These are phyloP conservation scores for Hypoxylon rubiginosum DNA, from an alignment of 2,329 filamentous ascomycete species.

Conservation along the genomic window DNA sequence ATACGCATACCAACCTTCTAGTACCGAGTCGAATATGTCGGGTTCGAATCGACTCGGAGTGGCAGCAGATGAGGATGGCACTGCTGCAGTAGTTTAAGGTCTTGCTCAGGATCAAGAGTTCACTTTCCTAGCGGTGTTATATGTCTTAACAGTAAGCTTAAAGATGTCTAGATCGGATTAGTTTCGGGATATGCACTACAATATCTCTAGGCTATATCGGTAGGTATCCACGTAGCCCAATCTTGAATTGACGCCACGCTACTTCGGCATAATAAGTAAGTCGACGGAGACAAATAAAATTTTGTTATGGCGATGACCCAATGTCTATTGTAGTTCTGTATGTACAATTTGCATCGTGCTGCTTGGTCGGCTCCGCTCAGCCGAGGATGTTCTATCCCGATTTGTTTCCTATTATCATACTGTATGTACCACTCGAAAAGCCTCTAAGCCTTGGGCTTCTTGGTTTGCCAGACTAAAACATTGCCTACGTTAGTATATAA, in stretches of 20 bases:
- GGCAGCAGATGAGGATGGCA: not conserved
- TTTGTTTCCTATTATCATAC: not conserved
- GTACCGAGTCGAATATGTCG: not conserved
- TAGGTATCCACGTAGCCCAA: not conserved
- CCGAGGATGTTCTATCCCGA: conserved; percentile 7
- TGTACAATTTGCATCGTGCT: conserved; percentile 44
- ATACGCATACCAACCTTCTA: too few relatives aligned
- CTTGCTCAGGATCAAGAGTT: not conserved
- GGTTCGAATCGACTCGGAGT: not conserved
- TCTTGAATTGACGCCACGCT: not conserved
- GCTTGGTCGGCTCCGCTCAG: conserved; percentile 16
- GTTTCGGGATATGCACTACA: not conserved
- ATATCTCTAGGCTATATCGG: not conserved
- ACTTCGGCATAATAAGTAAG: not conserved
- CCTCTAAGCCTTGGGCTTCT: conserved; percentile 60
- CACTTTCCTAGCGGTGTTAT: not conserved
- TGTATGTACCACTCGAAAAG: conserved; percentile 2
- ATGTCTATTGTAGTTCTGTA: conserved; percentile 48
- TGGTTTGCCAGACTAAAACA: conserved; percentile 64
- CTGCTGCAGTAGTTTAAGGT: not conserved
- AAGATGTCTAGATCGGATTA: not conserved
- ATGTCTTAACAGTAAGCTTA: not conserved
- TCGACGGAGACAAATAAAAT: conserved; percentile 35
- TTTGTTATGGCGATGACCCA: conserved; percentile 35
- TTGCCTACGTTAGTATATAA: conserved; percentile 39